Evolutionary conservation across 495 filamentous ascomycete genomes (phyloP), one percentile per base, ranked within the genome.

Genomic region (Parathielavia hyrcaniae): DNA sequence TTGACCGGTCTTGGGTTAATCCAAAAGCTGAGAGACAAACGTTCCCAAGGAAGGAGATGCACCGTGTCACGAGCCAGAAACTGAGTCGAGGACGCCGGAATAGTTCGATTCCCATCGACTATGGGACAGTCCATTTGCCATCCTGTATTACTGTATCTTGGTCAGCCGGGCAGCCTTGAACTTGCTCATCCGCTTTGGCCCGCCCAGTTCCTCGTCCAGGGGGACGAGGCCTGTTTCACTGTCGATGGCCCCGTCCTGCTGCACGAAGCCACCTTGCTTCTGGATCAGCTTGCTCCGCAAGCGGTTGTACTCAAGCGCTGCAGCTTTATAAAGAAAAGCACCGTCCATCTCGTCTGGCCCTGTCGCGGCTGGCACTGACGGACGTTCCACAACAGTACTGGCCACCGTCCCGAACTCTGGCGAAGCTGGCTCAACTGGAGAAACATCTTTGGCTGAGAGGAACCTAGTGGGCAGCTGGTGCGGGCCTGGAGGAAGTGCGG

Each of bases 161-260:
- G 75, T 77, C 67, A 96, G 68, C 50, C 89, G 82, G 7, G 93
- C 89, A 55, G 91, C 90, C 71, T 84, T 93, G 72, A 97, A 98
- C 59, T 87, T 81, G 77, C 92, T 97, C 58, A 96, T 74, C 61
- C 86, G 86, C 68, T 80, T 86, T 30, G 75, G 70, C 44, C 82
- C 80, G 34, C 82, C 81, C 12, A 86, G 80, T 55, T 86, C 83
- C 57, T 85, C 84, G 58, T 90, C 85, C 10, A 89, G 71, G 3
- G 84, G 83, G 22, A 65, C 48, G 6, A 84, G 74, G 17, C 58
- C 58, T 36, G 60, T 36, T 38, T 61, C 58, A n/a, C 38, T 47
- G 55, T 51, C 54, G 46, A 80, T 77, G 46, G 80, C 78, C 8
- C 78, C 74, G 53, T 88, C 79, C 55, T 83, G 71, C 35, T 79